These are phyloP conservation scores for Camelina laxa DNA, from an alignment of 345 rosid species.

Conservation along the genomic window DNA sequence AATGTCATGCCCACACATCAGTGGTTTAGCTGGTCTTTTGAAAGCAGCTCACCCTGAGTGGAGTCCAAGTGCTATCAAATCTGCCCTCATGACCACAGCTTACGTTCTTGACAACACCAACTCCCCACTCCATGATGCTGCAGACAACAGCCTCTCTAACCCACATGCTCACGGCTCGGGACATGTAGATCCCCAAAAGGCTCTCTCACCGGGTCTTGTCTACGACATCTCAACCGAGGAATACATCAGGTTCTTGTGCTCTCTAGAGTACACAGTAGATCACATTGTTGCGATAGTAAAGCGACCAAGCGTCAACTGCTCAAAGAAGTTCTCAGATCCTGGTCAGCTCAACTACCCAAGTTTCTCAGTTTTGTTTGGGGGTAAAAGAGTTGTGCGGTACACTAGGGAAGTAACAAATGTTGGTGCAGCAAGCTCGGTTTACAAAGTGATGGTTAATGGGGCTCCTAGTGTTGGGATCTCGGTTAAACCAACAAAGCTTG, in stretches of 20 bases:
- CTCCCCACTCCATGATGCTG: conserved; percentile 67
- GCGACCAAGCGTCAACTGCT: conserved; percentile 64
- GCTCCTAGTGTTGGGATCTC: conserved; percentile 59
- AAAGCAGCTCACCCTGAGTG: conserved; percentile 87
- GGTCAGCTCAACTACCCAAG: conserved; percentile 92
- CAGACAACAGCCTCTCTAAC: conserved; percentile 59
- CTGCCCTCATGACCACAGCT: conserved; percentile 89
- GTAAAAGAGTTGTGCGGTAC: conserved; percentile 72
- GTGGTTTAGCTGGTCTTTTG: conserved; percentile 82
- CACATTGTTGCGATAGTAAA: conserved; percentile 69
- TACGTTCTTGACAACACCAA: conserved; percentile 70
- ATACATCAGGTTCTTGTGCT: conserved; percentile 77
- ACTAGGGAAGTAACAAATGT: conserved; percentile 83
- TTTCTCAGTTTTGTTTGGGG: conserved; percentile 73
- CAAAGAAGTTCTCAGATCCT: conserved; percentile 63
- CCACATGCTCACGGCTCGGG: conserved; percentile 85
- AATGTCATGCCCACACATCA: conserved; percentile 96
- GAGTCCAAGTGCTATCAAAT: conserved; percentile 90
- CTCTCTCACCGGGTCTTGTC: conserved; percentile 82
- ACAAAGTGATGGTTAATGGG: conserved; percentile 53
- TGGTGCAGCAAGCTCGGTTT: conserved; percentile 62
- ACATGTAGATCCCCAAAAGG: conserved; percentile 80
- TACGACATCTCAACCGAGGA: conserved; percentile 75
- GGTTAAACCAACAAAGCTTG: conserved; percentile 63
- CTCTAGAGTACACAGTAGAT: conserved; percentile 62